Base-by-base conservation (phyloP, 2,329 filamentous ascomycete species). In the Proliferodiscus dingleyae region DNA sequence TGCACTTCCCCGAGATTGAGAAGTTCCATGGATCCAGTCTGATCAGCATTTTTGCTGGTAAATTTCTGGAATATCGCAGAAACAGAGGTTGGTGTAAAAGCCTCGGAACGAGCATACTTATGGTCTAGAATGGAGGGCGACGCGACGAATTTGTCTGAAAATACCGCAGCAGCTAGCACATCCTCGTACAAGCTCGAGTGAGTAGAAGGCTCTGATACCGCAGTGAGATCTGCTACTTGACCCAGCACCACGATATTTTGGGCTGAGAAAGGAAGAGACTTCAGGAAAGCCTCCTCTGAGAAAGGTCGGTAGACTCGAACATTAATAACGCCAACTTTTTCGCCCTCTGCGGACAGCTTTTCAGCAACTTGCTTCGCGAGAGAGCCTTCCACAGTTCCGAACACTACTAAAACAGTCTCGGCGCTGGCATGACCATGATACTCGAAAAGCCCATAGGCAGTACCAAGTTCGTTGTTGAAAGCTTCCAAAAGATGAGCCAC, bases 221-320 rank as follows among this genome's bases (percentile, higher is more conserved):
- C 81, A 48, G 78, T 71, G 52, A 87, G 77, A 55, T 87, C 82
- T 51, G 75, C 69, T 55, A 98, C 91, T 66, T 98, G 93, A 43
- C 93, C 93, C 5, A 98, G 79, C 16, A 97, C 89, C 29, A 85
- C 84, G 54, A 98, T 76, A 51, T 78, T 85, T 68, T 80, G 81
- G 37, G 83, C 79, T 28, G 86, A 86, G 56, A 80, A 73, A 26
- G 93, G 89, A 22, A 98, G 77, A 9, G 80, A 78, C 55, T 85
- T 81, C 52, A 97, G 72, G 75, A 98, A 97, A 41, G 88, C 87
- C 64, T 96, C 89, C 70, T 98, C 93, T 24, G 93, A 81, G 62
- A 98, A 97, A 13, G 93, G 93, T 34, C 91, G 82, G 74, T 97
- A 98, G 45, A 98, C 77, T 53, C 93, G 86, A 37, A 97, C 91